A percentile compares a stretch with the other conserved stretches of the same genome.
phyloP scores from a whole-genome alignment of 2,329 filamentous ascomycete genomes.

The Cercospora janseana region DNA sequence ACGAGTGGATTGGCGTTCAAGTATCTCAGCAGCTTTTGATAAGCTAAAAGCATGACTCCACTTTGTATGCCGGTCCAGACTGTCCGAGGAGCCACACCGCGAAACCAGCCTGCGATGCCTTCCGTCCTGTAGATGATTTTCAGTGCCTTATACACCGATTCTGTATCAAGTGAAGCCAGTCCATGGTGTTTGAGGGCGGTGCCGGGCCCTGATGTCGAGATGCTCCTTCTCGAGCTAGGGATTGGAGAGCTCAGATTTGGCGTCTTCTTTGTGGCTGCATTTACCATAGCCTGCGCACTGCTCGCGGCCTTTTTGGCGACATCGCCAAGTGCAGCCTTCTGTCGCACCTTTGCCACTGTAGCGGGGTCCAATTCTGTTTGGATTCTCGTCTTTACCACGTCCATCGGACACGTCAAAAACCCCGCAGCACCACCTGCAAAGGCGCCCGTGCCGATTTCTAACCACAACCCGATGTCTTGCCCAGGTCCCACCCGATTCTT shows the following conservation, averaged over 20 bases:
- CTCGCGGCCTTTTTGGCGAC: not conserved
- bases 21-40: conserved; percentile 79
- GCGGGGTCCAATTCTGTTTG: conserved; percentile 80
- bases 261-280: conserved; percentile 18
- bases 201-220: conserved; percentile 86
- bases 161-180: conserved; percentile 78
- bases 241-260: conserved; percentile 13
- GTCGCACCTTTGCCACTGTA: conserved; percentile 35
- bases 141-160: conserved; percentile 80
- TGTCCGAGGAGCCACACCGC: conserved; percentile 85
- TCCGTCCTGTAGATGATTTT: conserved; percentile 87
- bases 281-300: too few relatives aligned
- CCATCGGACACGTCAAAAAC: conserved; percentile 89
- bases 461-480: conserved; percentile 75
- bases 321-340: conserved; percentile 16
- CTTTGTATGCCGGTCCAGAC: conserved; percentile 98
- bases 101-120: conserved; percentile 85
- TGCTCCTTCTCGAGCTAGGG: conserved; percentile 45
- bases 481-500: conserved; percentile 69
- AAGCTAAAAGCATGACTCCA: conserved; percentile 92
- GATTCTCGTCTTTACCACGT: conserved; percentile 94
- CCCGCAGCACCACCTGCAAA: conserved; percentile 89
- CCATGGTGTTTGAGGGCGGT: conserved; percentile 78
- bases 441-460: conserved; percentile 87
- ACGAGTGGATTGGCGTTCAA: conserved; percentile 59